A percentile compares a stretch with the other conserved stretches of the same genome.
phyloP scores from a whole-genome alignment of 495 filamentous ascomycete genomes.

The Chaetomium cochliodes region DNA sequence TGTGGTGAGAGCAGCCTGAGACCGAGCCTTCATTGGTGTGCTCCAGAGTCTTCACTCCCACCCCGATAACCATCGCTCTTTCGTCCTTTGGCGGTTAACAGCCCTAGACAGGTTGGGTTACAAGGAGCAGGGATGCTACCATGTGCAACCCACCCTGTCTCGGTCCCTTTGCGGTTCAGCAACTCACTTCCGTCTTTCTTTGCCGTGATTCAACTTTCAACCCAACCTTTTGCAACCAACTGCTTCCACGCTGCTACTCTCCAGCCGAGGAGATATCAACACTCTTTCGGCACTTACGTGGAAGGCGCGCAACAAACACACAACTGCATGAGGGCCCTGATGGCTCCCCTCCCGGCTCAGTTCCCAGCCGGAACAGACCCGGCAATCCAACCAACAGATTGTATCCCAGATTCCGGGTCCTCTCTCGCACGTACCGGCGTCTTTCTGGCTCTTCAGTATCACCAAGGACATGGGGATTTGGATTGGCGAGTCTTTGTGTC shows the following conservation, averaged over 20 bases:
- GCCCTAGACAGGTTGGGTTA: background rate
- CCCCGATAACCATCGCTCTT: no score
- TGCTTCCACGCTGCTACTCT: background rate
- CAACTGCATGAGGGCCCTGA: background rate
- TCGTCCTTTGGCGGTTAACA: background rate
- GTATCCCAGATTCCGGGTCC: background rate
- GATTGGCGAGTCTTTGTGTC: background rate
- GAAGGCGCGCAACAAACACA: background rate
- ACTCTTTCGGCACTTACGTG: background rate
- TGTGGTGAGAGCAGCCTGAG: background rate
- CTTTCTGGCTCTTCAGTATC: conserved; percentile 5
- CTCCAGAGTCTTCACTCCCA: no score
- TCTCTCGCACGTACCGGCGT: conserved; percentile 19
- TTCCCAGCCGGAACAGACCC: background rate
- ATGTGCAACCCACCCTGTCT: conserved; percentile 7
- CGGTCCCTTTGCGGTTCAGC: conserved; percentile 9
- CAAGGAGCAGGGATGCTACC: background rate
- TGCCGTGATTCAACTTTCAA: background rate
- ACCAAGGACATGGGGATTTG: background rate
- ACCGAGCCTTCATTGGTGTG: no score
- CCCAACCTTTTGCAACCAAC: background rate
- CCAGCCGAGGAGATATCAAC: background rate
- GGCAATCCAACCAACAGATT: background rate
- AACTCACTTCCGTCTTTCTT: background rate
- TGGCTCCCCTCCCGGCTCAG: background rate